Base-by-base conservation (phyloP, 2,329 filamentous ascomycete genomes). In the Pseudocercospora ulei region DNA sequence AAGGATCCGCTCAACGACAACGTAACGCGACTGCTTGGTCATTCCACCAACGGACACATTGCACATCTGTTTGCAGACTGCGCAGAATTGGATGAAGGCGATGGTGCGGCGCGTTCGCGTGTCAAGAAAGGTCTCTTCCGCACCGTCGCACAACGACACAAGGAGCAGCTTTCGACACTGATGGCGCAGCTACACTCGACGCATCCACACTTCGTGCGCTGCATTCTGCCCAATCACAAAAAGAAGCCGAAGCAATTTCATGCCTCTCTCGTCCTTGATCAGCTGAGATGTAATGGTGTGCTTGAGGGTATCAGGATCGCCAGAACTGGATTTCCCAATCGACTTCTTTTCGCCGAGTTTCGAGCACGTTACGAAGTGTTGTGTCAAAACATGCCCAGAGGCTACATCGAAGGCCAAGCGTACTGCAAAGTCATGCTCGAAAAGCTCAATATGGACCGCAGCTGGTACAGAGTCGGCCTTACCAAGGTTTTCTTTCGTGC, bases 1-100 rank as follows among this genome's bases (percentile, higher is more conserved):
- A 98, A 98, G 61, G 90, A 98, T 56, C 92, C 90, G 1, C 64
- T 98, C 29, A 96, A 96, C 55, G 92, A 98, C 69, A 98, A 96
- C 47, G 73, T 98, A 46, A 98, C 92, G 0, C 76, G 85, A 13
- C 71, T 98, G 5, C 72, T 98, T 22, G 83, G 87, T 23, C 71
- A 73, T 8, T 98, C 92, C 1, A 76, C 72, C 2, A 80, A 96
- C 58, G 76, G 74, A 47, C 88, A 98, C 56, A 72, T 96, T 45
- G 83, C 86, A 1, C 73, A 72, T 24, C 70, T 98, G 0, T 98
- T 98, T 60, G 69, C 75, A 3, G 92, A 98, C 61, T 98, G 88
- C 55, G 80, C 78, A 5, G 87, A 93, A 39, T 59, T 70, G 1
- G 84, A 88, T 24, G 87, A 93, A 49, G 82, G 83, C 9, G 57